Conservation (phyloP, 495 filamentous ascomycete genomes). For the Penicillium cinerascens region DNA sequence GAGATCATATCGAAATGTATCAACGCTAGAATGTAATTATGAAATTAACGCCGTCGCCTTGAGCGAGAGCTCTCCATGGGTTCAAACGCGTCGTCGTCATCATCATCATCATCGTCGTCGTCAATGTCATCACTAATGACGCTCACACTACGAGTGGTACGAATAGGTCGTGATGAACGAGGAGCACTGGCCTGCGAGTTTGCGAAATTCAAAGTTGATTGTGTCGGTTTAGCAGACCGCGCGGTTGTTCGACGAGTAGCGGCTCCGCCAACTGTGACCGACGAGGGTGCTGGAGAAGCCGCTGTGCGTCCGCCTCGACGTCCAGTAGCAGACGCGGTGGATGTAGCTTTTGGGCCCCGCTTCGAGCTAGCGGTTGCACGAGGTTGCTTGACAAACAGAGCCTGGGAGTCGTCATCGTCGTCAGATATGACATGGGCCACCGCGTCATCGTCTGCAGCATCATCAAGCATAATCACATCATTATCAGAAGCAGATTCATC, state of each 20-base stretch:
- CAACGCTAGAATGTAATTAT: neutral
- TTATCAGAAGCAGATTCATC: constrained; percentile 61
- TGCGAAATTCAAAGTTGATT: constrained; percentile 74
- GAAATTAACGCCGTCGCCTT: constrained; percentile 12
- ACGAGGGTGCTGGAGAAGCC: constrained; percentile 43
- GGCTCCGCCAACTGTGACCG: constrained; percentile 37
- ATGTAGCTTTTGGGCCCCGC: constrained; percentile 25
- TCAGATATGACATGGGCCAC: constrained; percentile 30
- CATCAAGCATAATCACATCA: constrained; percentile 60
- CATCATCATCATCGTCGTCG: constrained; percentile 69
- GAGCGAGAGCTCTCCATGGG: constrained; percentile 33
- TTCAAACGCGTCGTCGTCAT: constrained; percentile 83
- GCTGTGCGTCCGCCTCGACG: constrained; percentile 31
- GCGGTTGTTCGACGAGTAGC: constrained; percentile 31
- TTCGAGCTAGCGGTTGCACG: constrained; percentile 28
- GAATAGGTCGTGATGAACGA: constrained; percentile 42
- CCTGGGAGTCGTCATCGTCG: constrained; percentile 45
- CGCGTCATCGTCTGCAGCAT: constrained; percentile 59
- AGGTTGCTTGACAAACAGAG: constrained; percentile 53
- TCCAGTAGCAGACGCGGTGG: constrained; percentile 23
- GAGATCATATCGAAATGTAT: neutral
- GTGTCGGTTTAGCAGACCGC: constrained; percentile 39
- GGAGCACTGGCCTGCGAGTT: constrained; percentile 46
- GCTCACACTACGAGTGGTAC: constrained; percentile 39
- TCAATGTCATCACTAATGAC: constrained; percentile 53